A percentile compares a stretch with the other conserved stretches of the same genome.
Evolutionary conservation across 2,329 filamentous ascomycete species (phyloP).

Genomic region (Cladorrhinum sp.): DNA sequence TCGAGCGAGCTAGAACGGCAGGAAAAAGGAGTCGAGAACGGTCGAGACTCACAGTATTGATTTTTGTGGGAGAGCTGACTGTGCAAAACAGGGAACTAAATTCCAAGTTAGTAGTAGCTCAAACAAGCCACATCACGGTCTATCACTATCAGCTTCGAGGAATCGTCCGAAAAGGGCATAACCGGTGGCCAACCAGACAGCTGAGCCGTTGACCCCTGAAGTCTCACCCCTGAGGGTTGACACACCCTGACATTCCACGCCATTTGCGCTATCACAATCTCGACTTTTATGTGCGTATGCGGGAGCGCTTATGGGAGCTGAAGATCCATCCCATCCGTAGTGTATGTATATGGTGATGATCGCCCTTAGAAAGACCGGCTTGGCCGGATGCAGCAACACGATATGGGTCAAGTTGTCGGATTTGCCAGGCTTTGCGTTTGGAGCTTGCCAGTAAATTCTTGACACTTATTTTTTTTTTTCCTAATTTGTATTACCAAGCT

Average conservation of each 20-base stretch:
- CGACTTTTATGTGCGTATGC: neutral
- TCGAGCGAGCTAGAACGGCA: no score
- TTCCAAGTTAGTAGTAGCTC: neutral
- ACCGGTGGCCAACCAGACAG: neutral
- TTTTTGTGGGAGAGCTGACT: neutral
- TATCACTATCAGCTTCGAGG: neutral
- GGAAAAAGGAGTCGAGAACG: no score
- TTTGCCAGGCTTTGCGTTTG: no score
- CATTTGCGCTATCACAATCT: neutral
- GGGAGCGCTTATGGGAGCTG: neutral
- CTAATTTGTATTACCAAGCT: neutral
- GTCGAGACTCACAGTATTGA: no score
- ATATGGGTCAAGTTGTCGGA: no score
- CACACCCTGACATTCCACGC: neutral
- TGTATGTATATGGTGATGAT: neutral
- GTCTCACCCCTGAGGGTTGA: neutral
- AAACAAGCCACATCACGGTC: neutral
- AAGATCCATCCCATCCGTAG: no score
- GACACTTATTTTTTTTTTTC: neutral
- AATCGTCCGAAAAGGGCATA: neutral
- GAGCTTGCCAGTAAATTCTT: no score
- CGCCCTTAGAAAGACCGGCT: no score
- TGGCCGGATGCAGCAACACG: no score
- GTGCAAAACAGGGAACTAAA: neutral
- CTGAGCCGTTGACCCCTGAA: neutral